Conservation (phyloP, 352 stramenopile genomes). For the Pythium brachiatum region DNA sequence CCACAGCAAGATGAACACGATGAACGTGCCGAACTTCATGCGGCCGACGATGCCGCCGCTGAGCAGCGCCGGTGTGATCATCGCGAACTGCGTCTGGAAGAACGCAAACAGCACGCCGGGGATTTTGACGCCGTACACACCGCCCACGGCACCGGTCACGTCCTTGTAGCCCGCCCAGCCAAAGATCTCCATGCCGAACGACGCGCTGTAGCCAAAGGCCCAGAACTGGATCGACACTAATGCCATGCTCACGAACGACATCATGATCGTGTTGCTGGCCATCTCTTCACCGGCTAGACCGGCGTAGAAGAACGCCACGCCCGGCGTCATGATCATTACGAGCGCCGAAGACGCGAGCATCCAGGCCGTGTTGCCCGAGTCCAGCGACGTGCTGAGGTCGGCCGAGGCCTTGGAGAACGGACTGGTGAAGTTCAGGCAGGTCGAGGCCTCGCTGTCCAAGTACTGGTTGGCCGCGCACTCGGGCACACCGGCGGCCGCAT, state of each 20-base stretch:
- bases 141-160: conserved; percentile 39
- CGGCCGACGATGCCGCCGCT: conserved; percentile 77
- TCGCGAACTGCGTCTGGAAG: conserved; percentile 85
- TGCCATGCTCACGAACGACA: conserved; percentile 75
- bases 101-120: conserved; percentile 73
- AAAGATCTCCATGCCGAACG: conserved; percentile 62
- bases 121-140: conserved; percentile 57
- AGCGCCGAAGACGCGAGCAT: conserved; percentile 36
- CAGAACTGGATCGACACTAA: conserved; percentile 84
- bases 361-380: conserved; percentile 51
- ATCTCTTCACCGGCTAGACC: conserved; percentile 67
- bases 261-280: conserved; percentile 80
- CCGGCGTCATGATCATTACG: conserved; percentile 55
- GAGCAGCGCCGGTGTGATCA: conserved; percentile 73
- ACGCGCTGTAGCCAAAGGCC: conserved; percentile 66
- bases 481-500: background rate
- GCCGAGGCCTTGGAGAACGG: conserved; percentile 24
- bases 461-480: conserved; percentile 22
- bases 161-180: conserved; percentile 57
- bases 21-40: conserved; percentile 74
- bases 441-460: conserved; percentile 7
- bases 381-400: conserved; percentile 22
- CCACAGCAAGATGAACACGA: conserved; percentile 80
- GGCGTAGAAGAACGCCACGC: conserved; percentile 70
- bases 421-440: conserved; percentile 26